Evolutionary conservation across 352 stramenopile genomes (phyloP).

Genomic region (Pythium brachiatum): DNA sequence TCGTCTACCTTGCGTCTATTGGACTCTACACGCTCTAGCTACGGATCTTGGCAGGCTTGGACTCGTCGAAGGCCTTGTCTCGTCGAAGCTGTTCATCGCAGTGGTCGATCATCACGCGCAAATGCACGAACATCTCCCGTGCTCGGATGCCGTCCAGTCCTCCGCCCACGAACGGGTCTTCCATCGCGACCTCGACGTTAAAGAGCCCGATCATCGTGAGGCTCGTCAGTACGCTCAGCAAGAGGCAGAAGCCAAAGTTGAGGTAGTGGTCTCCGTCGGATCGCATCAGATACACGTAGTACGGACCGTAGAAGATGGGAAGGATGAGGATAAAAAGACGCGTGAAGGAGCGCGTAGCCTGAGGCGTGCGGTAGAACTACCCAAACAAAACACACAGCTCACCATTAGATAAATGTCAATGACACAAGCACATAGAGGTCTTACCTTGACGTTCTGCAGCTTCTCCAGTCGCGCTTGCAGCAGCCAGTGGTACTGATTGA

Average conservation of each 20-base stretch:
- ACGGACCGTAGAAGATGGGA: slow-evolving; percentile 82
- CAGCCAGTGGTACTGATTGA: slow-evolving; percentile 89
- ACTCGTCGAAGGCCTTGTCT: not conserved
- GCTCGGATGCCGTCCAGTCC: slow-evolving; percentile 69
- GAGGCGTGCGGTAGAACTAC: slow-evolving; percentile 82
- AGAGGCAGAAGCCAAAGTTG: slow-evolving; percentile 77
- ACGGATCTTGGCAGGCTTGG: not conserved
- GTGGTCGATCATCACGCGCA: slow-evolving; percentile 54
- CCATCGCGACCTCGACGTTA: slow-evolving; percentile 82
- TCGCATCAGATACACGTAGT: slow-evolving; percentile 80
- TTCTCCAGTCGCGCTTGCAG: slow-evolving; percentile 78
- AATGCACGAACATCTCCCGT: slow-evolving; percentile 48
- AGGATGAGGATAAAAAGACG: slow-evolving; percentile 84
- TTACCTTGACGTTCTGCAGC: slow-evolving; percentile 81
- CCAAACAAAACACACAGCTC: not conserved
- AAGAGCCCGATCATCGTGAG: slow-evolving; percentile 87
- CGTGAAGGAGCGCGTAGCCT: slow-evolving; percentile 84
- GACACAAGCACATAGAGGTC: not conserved
- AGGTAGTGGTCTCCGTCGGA: slow-evolving; percentile 48
- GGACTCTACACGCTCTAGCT: not conserved
- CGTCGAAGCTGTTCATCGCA: slow-evolving; percentile 32
- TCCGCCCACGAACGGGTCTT: slow-evolving; percentile 72
- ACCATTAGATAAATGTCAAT: not conserved
- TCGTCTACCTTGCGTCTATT: not conserved
- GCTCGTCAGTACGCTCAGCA: slow-evolving; percentile 73